A percentile compares a stretch with the other conserved stretches of the same genome.
Conservation (phyloP, 495 filamentous ascomycete genomes). For the Lophiotrema nucula region DNA sequence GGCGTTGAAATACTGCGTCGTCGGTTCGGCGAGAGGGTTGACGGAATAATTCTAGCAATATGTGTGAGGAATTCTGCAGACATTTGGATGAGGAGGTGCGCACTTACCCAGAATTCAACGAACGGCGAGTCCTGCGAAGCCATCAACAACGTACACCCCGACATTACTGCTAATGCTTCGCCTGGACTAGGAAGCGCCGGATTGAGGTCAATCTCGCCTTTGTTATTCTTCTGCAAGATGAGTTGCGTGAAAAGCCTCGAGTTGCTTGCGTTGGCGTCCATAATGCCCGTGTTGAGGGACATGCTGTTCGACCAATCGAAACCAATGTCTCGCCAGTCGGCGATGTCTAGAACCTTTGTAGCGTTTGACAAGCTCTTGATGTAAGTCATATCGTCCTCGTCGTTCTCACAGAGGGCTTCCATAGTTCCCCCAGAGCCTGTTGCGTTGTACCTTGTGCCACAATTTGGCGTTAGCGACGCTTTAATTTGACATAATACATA, state of each 20-base stretch:
- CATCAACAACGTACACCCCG: slow-evolving; percentile 61
- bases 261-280: slow-evolving; percentile 58
- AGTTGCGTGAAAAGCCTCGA: slow-evolving; percentile 62
- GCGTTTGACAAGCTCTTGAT: slow-evolving; percentile 42
- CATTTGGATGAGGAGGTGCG: not conserved
- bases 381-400: slow-evolving; percentile 53
- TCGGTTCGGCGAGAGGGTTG: slow-evolving; percentile 39
- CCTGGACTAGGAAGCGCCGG: slow-evolving; percentile 58
- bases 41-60: slow-evolving; percentile 44
- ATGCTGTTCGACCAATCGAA: slow-evolving; percentile 56
- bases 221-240: slow-evolving; percentile 33
- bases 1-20: slow-evolving; percentile 56
- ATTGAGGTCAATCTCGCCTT: slow-evolving; percentile 34
- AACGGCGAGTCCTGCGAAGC: slow-evolving; percentile 55
- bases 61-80: slow-evolving; percentile 2
- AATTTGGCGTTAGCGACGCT: slow-evolving; percentile 57
- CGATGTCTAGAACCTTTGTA: slow-evolving; percentile 33
- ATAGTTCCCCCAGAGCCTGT: slow-evolving; percentile 56
- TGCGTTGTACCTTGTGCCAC: slow-evolving; percentile 62
- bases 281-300: slow-evolving; percentile 59
- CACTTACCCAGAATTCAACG: slow-evolving; percentile 50
- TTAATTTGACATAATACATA: slow-evolving; percentile 65
- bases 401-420: slow-evolving; percentile 57
- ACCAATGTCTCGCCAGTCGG: slow-evolving; percentile 62
- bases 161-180: slow-evolving; percentile 67